A percentile compares a stretch with the other conserved stretches of the same genome.
Conservation (phyloP, 371 early-diverging fungal species). For the Mortierella polycephala region DNA sequence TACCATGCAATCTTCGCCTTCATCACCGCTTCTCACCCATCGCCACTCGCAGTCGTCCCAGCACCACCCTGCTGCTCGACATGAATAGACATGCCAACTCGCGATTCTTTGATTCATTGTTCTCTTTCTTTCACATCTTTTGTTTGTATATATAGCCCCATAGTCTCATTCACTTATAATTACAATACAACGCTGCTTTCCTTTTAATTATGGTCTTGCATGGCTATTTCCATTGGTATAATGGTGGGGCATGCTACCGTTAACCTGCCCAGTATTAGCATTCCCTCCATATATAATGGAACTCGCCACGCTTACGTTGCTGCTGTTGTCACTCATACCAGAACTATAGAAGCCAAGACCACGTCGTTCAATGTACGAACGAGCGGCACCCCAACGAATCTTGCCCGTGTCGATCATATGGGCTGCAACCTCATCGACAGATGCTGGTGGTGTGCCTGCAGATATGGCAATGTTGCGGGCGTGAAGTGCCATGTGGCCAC, state of each 20-base stretch:
- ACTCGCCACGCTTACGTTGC: slow-evolving; percentile 10
- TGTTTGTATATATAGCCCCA: too few species aligned
- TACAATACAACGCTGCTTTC: too few species aligned
- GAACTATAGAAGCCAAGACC: slow-evolving; percentile 26
- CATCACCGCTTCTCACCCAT: slow-evolving; percentile 9
- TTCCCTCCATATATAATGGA: neutral
- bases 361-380: slow-evolving; percentile 59
- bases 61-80: slow-evolving; percentile 9
- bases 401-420: slow-evolving; percentile 72
- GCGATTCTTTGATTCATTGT: too few species aligned
- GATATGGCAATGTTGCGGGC: slow-evolving; percentile 77
- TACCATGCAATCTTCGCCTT: neutral
- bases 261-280: neutral
- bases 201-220: too few species aligned
- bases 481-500: slow-evolving; percentile 75
- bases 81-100: slow-evolving; percentile 4
- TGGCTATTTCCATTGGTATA: too few species aligned
- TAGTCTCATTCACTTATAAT: too few species aligned
- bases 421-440: slow-evolving; percentile 68
- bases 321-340: slow-evolving; percentile 16
- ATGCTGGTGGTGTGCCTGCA: slow-evolving; percentile 71
- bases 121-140: too few species aligned
- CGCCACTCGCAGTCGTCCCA: slow-evolving; percentile 13
- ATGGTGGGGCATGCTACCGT: neutral
- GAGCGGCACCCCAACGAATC: slow-evolving; percentile 64